Evolutionary conservation across 768 basidiomycete genomes (phyloP).

Genomic region (Boletellus sp.): DNA sequence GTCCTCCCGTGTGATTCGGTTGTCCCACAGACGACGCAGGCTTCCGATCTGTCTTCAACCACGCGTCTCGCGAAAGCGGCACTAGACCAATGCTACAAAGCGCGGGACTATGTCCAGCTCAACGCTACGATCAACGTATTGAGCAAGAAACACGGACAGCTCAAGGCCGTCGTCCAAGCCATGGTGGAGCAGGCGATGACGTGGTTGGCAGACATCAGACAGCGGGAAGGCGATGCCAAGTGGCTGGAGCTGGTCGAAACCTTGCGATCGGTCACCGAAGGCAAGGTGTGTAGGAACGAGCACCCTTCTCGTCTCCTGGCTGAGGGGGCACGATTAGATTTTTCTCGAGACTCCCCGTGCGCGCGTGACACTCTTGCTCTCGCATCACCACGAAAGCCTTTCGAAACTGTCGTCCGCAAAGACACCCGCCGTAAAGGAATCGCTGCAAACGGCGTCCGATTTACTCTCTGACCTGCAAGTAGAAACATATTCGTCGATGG

Average conservation of each 20-base stretch:
- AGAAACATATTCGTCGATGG: slow-evolving; percentile 99
- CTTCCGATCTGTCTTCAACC: slow-evolving; percentile 91
- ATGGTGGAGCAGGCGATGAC: slow-evolving; percentile 84
- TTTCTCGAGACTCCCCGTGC: slow-evolving; percentile 96
- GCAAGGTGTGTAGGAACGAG: slow-evolving; percentile 62
- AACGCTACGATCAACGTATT: slow-evolving; percentile 66
- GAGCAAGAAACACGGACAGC: slow-evolving; percentile 96
- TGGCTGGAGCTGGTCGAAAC: slow-evolving; percentile 92
- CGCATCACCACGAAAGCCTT: slow-evolving; percentile 79
- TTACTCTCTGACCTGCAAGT: slow-evolving; percentile 93
- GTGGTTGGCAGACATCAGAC: slow-evolving; percentile 77
- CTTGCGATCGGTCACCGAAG: slow-evolving; percentile 88
- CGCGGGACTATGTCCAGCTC: slow-evolving; percentile 63
- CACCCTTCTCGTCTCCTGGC: background rate
- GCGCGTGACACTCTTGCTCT: slow-evolving; percentile 83
- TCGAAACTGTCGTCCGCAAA: slow-evolving; percentile 42
- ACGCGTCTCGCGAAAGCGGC: slow-evolving; percentile 77
- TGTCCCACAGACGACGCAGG: slow-evolving; percentile 44
- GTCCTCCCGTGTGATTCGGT: background rate
- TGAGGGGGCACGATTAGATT: slow-evolving; percentile 50
- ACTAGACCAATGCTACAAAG: slow-evolving; percentile 67
- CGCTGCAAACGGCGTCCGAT: slow-evolving; percentile 83
- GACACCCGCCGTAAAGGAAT: slow-evolving; percentile 49
- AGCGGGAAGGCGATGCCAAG: slow-evolving; percentile 60
- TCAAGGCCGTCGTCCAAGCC: slow-evolving; percentile 85